Conservation (phyloP, 441 rosid species). For the Gossypium schwendimanii region DNA sequence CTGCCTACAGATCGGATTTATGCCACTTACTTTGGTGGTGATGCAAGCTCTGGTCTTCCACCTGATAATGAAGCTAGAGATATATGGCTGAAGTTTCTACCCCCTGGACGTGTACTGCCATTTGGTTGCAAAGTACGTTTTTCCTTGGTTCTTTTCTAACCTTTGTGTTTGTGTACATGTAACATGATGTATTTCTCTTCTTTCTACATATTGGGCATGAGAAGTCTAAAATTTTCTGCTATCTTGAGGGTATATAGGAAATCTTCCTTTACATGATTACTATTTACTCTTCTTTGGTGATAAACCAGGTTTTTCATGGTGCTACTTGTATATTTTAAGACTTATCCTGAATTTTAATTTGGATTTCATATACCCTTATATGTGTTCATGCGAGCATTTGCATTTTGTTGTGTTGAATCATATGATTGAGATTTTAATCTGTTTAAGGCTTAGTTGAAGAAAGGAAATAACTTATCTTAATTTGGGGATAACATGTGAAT, state of each 20-base stretch:
- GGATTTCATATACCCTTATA: not conserved
- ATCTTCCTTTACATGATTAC: not conserved
- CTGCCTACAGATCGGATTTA: conserved; percentile 73
- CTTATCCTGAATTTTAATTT: not conserved
- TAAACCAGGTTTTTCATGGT: not conserved
- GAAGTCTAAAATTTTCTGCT: not conserved
- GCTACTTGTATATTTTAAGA: not conserved
- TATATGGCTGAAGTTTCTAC: conserved; percentile 74
- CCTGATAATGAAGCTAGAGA: conserved; percentile 87
- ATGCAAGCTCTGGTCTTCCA: conserved; percentile 75
- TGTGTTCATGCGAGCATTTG: not conserved
- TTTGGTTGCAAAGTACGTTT: conserved; percentile 81
- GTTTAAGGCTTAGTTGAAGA: conserved; percentile 1
- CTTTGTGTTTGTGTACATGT: not conserved
- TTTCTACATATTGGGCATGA: not conserved
- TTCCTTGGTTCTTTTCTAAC: not conserved
- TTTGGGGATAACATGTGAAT: not conserved
- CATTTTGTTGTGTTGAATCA: not conserved
- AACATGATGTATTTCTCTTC: not conserved
- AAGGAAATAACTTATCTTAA: not conserved
- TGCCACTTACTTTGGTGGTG: conserved; percentile 98
- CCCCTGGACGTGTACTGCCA: conserved; percentile 70
- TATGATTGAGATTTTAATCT: not conserved
- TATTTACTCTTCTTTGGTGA: not conserved
- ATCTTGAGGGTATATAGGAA: not conserved